phyloP scores from a whole-genome alignment of 106 monocot genomes.

The Triglochin maritima region DNA sequence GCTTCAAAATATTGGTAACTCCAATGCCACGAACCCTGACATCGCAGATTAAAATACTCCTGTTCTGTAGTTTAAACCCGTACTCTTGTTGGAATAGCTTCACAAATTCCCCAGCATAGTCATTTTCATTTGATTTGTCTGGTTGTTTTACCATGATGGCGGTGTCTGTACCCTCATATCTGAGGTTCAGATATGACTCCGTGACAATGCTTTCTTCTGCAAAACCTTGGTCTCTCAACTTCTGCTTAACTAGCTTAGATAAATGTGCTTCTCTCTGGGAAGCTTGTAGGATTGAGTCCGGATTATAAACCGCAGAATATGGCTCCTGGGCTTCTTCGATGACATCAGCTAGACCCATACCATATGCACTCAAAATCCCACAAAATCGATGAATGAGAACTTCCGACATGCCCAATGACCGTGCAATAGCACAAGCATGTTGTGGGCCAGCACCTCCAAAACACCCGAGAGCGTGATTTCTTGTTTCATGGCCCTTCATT shows the following conservation, averaged over 20 bases:
- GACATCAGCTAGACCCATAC: constrained; percentile 96
- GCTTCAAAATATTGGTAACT: constrained; percentile 68
- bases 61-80: constrained; percentile 76
- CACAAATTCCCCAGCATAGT: constrained; percentile 57
- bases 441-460: constrained; percentile 98
- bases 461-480: constrained; percentile 86
- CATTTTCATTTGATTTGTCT: constrained; percentile 29
- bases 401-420: constrained; percentile 81
- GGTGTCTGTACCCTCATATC: constrained; percentile 96
- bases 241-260: constrained; percentile 41
- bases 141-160: constrained; percentile 86
- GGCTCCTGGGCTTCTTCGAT: constrained; percentile 88
- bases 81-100: constrained; percentile 78
- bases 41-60: constrained; percentile 74
- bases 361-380: constrained; percentile 96
- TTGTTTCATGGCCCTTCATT: constrained; percentile 98
- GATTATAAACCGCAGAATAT: constrained; percentile 49
- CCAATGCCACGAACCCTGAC: constrained; percentile 87
- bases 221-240: constrained; percentile 72
- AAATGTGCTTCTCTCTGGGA: constrained; percentile 47
- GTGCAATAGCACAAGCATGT: constrained; percentile 87
- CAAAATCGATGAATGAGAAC: constrained; percentile 83
- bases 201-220: constrained; percentile 49
- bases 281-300: constrained; percentile 41
- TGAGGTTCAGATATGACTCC: constrained; percentile 75